A percentile compares a stretch with the other conserved stretches of the same genome.
Conservation (phyloP, 1,139 yeast species). For the Starmera stellimalicola region DNA sequence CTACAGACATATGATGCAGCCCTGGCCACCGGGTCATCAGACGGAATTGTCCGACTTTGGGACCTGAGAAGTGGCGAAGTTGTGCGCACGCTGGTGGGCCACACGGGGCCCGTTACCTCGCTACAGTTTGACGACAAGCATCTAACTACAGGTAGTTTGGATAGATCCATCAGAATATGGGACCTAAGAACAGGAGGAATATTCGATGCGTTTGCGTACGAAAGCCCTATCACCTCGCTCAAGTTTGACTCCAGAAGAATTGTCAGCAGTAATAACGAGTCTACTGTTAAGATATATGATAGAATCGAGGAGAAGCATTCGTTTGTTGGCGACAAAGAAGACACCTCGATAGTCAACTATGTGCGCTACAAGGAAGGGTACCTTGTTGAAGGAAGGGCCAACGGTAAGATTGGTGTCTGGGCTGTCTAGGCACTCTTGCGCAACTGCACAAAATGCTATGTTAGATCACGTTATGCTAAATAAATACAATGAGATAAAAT, state of each 20-base stretch:
- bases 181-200: slow-evolving; percentile 60
- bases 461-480: too few species aligned
- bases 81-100: slow-evolving; percentile 57
- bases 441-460: neutral
- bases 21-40: slow-evolving; percentile 67
- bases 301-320: slow-evolving; percentile 42
- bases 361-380: slow-evolving; percentile 52
- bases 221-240: slow-evolving; percentile 38
- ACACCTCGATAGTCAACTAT: slow-evolving; percentile 25
- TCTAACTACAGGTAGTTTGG: slow-evolving; percentile 55
- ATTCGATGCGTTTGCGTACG: slow-evolving; percentile 50
- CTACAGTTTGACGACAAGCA: slow-evolving; percentile 59
- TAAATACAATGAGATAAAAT: too few species aligned
- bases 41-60: slow-evolving; percentile 69
- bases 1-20: slow-evolving; percentile 64
- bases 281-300: slow-evolving; percentile 45
- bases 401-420: slow-evolving; percentile 55
- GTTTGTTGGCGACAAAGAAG: slow-evolving; percentile 34
- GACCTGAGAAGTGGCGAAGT: slow-evolving; percentile 64
- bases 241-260: slow-evolving; percentile 48
- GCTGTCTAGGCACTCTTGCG: slow-evolving; percentile 25
- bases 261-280: slow-evolving; percentile 40
- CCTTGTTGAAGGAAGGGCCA: slow-evolving; percentile 49
- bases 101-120: slow-evolving; percentile 60
- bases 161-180: slow-evolving; percentile 61